Evolutionary conservation across 352 stramenopile species (phyloP).

Genomic region (Nothophytophthora sp.): DNA sequence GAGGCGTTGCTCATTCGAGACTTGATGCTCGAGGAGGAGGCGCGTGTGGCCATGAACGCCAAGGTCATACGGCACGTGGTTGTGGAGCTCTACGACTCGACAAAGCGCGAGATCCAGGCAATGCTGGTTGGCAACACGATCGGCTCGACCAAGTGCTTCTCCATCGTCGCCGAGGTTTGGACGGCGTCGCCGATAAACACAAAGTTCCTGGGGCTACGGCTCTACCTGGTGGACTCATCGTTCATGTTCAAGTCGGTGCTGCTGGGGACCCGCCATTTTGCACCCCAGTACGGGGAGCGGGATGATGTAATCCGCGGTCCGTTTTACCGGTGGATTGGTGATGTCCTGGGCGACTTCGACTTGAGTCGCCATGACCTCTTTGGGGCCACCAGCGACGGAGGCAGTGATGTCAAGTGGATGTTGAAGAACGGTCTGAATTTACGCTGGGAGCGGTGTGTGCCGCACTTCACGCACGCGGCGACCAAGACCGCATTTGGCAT

Average conservation of each 20-base stretch:
- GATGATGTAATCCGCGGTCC: neutral
- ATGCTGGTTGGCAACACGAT: too few species aligned
- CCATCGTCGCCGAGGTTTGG: too few species aligned
- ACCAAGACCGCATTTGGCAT: conserved; percentile 6
- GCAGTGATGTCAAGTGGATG: conserved; percentile 9
- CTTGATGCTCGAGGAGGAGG: too few species aligned
- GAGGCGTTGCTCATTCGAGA: too few species aligned
- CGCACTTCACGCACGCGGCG: conserved; percentile 8
- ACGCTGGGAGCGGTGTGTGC: neutral
- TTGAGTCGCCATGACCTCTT: conserved; percentile 3
- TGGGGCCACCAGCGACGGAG: conserved; percentile 1
- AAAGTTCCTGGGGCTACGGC: conserved; percentile 1
- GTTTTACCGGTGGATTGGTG: conserved; percentile 6
- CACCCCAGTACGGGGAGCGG: conserved; percentile 5
- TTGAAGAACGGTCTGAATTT: neutral
- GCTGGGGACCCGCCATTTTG: conserved; percentile 10
- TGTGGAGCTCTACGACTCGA: too few species aligned
- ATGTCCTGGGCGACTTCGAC: conserved; percentile 9
- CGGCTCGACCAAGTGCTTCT: too few species aligned
- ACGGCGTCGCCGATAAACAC: too few species aligned
- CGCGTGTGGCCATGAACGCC: too few species aligned
- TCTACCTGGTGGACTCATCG: conserved; percentile 7
- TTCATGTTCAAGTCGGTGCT: conserved; percentile 9
- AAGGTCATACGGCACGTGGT: too few species aligned
- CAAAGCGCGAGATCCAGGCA: too few species aligned